Base-by-base conservation (phyloP, 495 filamentous ascomycete genomes). In the Platismatia glauca region DNA sequence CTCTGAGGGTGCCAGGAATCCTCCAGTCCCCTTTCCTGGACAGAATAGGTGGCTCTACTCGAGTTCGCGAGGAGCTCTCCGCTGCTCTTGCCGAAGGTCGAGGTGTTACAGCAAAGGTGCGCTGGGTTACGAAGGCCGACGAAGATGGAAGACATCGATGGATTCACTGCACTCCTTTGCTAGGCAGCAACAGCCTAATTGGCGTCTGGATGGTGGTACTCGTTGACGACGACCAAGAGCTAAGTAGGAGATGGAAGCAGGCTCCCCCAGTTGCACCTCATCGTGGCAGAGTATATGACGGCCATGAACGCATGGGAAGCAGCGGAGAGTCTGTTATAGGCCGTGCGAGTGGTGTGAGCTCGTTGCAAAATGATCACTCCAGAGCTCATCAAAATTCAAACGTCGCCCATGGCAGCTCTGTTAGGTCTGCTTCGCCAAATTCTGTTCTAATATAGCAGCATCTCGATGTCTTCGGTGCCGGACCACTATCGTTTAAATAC, bases 131-230 rank as follows among this genome's bases (percentile, higher is more conserved):
- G 11, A 71, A 74, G 52, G 72, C 72, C 16, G 78, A 70, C 27
- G 70, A 75, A 15, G 75, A 81, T 52, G 83, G 80, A 6, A 76
- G 81, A 15, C 73, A 77, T 46, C 77, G 82, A 44, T 86, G 81
- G 82, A 81, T 84, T 12, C 81, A 85, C 65, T 86, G 82, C 66
- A 86, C 83, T 34, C 84, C 84, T 4, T 68, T 87, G 31, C 38
- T 85, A 16, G 83, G 83, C 16, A 78, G 70, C 59, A 82, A 86
- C 69, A 80, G 81, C 7, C 71, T 79, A 31, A 75, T 85, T 7
- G 84, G 84, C 44, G 84, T 85, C 2, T 86, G 83, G 82, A 85
- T 86, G 82, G 74, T 85, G 15, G 78, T 86, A 8, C 74, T 86
- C 44, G 80, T 86, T 20, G 76, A 80, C 62, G 77, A 79, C 56